phyloP scores from a whole-genome alignment of 2,329 filamentous ascomycete species.

The Chrysoporthe puriensis region DNA sequence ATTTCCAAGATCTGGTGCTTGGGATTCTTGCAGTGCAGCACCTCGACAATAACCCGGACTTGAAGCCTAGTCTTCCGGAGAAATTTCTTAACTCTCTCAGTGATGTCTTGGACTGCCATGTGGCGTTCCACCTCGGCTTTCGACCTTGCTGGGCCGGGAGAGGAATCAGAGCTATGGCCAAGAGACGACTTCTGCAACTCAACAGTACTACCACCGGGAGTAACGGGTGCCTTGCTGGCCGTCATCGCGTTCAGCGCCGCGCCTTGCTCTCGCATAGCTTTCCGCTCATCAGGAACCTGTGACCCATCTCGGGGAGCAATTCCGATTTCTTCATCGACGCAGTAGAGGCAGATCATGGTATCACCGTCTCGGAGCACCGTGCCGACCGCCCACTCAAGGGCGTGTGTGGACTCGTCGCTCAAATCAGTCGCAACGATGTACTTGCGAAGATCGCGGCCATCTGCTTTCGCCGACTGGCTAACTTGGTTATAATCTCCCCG shows the following conservation, averaged over 20 bases:
- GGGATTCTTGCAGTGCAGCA: slow-evolving; percentile 97
- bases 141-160: slow-evolving; percentile 20
- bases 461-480: slow-evolving; percentile 76
- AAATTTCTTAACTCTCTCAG: slow-evolving; percentile 80
- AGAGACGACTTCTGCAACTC: slow-evolving; percentile 34
- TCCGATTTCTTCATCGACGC: slow-evolving; percentile 83
- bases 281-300: slow-evolving; percentile 71
- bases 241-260: slow-evolving; percentile 69
- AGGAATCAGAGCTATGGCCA: slow-evolving; percentile 10
- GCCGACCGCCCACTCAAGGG: slow-evolving; percentile 95
- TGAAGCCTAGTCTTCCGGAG: slow-evolving; percentile 90
- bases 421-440: slow-evolving; percentile 96
- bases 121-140: slow-evolving; percentile 78
- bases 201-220: slow-evolving; percentile 35
- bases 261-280: slow-evolving; percentile 75
- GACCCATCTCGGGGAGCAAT: slow-evolving; percentile 54
- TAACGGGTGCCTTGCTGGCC: slow-evolving; percentile 42
- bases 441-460: slow-evolving; percentile 78
- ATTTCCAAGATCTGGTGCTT: slow-evolving; percentile 96
- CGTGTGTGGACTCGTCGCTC: slow-evolving; percentile 92
- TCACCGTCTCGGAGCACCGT: slow-evolving; percentile 94
- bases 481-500: slow-evolving; percentile 83
- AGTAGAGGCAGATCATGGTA: slow-evolving; percentile 90
- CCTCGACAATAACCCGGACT: slow-evolving; percentile 91
- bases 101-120: slow-evolving; percentile 81